Evolutionary conservation across 257 asterid genomes (phyloP), one percentile per base, ranked within the genome.

Genomic region (Orobanche coerulescens): DNA sequence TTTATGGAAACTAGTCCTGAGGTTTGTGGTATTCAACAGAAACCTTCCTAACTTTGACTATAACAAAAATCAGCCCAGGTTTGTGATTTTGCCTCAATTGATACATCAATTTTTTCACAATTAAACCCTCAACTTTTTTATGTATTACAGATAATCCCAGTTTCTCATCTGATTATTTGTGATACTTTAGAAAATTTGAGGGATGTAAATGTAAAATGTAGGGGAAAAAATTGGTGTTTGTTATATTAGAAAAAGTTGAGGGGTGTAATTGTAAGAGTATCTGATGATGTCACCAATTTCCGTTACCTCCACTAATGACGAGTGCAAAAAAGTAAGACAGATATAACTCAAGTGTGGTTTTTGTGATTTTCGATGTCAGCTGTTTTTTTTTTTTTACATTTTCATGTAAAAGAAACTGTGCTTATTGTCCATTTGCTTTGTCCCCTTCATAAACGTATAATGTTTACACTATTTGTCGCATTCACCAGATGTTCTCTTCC

Each of bases 401-500:
- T 14, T 16, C 25, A 5, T 46, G 7, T n/a, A n/a, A n/a, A n/a
- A n/a, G 24, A 46, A 5, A 42, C 30, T 39, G 62, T 37, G 43
- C 57, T 1, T 47, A 18, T 48, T 20, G 20, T 33, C 68, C 28
- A 15, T 33, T 39, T 25, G 51, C 15, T 33, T 26, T 61, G 51
- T 16, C 39, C 28, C 68, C 31, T 46, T n/a, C 40, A 39, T 24
- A 7, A 50, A 24, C 55, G 13, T 53, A 15, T 62, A 57, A 40
- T 44, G 42, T 65, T 8, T 48, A 65, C 59, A 56, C n/a, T 61
- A 19, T 44, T 49, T 34, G 56, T 61, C 56, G 60, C 61, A 39
- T 70, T n/a, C 36, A 58, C 33, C 68, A 89, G 99, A 84, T 89
- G 99, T 77, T 89, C 58, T 73, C 86, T 65, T 54, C 75, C 16